Conservation (phyloP, 2,329 filamentous ascomycete genomes). For the Onygena corvina region DNA sequence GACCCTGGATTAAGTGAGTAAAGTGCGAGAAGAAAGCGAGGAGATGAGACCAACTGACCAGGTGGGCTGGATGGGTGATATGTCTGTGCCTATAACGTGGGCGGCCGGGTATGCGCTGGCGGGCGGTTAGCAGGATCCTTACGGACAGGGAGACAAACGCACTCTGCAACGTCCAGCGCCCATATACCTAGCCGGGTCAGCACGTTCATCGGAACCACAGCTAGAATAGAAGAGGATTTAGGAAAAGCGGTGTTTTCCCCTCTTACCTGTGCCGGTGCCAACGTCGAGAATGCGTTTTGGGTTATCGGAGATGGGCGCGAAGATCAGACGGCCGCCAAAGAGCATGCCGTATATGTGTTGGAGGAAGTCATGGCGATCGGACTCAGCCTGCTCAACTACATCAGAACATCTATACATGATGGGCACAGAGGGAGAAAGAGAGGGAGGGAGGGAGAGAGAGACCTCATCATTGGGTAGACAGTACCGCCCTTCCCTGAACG, state of each 20-base stretch:
- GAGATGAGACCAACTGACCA: constrained; percentile 10
- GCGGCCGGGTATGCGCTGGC: constrained; percentile 9
- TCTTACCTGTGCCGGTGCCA: constrained; percentile 16
- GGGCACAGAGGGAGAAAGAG: not conserved
- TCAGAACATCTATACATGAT: constrained; percentile 5
- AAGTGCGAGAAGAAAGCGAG: not conserved
- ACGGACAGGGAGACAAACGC: not conserved
- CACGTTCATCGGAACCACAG: not conserved
- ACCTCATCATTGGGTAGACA: constrained; percentile 6
- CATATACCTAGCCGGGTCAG: constrained; percentile 11
- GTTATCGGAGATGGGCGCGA: constrained; percentile 20
- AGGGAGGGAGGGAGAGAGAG: not conserved
- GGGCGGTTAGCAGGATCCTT: not conserved
- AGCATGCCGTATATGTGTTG: constrained; percentile 20
- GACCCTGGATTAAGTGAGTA: constrained; percentile 15
- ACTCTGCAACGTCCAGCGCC: constrained; percentile 17
- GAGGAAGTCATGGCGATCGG: constrained; percentile 16
- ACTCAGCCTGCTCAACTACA: constrained; percentile 8
- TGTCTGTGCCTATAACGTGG: constrained; percentile 14
- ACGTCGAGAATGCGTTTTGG: constrained; percentile 15
- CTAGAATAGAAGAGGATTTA: not conserved
- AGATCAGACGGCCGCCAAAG: constrained; percentile 16
- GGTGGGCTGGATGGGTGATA: constrained; percentile 16
- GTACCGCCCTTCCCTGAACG: constrained; percentile 11
- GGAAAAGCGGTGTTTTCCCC: not conserved